Percentiles rank a stretch among this genome's conserved stretches.
Evolutionary conservation across 1,139 yeast species (phyloP).

Genomic region (Taphrina betulina): DNA sequence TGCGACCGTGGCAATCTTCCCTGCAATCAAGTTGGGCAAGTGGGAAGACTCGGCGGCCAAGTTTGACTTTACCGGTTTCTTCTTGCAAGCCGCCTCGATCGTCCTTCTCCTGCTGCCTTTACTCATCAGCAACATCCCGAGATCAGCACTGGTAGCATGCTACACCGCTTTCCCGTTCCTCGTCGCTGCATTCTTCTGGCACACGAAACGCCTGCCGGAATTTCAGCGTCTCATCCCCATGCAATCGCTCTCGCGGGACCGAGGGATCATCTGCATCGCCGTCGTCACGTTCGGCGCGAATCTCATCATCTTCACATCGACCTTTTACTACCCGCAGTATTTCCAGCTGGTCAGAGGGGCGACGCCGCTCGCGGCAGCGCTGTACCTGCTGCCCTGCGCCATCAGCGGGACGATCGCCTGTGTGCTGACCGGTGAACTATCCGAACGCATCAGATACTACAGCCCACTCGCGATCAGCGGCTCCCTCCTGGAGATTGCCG

Average conservation of each 20-base stretch:
- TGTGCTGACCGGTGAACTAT: conserved; percentile 9
- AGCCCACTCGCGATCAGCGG: conserved; percentile 3
- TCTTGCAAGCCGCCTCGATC: not conserved
- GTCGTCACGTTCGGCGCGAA: not conserved
- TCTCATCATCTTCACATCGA: not conserved
- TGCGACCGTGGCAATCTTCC: not conserved
- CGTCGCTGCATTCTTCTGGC: not conserved
- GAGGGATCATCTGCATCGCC: not conserved
- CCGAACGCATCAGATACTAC: conserved; percentile 1
- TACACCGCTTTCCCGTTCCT: not conserved
- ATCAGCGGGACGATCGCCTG: not conserved
- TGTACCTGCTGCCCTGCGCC: conserved; percentile 8
- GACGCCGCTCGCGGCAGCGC: conserved; percentile 3
- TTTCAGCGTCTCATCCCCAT: not conserved
- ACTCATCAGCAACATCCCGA: not conserved
- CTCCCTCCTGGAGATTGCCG: conserved; percentile 6
- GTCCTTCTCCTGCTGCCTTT: not conserved
- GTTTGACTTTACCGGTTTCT: not conserved
- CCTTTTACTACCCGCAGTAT: conserved; percentile 2
- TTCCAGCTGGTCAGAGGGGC: not conserved
- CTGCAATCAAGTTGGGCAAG: not conserved
- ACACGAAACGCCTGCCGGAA: not conserved
- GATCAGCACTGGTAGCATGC: not conserved
- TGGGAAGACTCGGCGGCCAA: not conserved
- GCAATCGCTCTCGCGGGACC: not conserved